Percentiles rank a stretch among this genome's conserved stretches.
These are phyloP conservation scores for Cyberlindnera mycetangii DNA, from an alignment of 805 yeast species.

Conservation along the genomic window DNA sequence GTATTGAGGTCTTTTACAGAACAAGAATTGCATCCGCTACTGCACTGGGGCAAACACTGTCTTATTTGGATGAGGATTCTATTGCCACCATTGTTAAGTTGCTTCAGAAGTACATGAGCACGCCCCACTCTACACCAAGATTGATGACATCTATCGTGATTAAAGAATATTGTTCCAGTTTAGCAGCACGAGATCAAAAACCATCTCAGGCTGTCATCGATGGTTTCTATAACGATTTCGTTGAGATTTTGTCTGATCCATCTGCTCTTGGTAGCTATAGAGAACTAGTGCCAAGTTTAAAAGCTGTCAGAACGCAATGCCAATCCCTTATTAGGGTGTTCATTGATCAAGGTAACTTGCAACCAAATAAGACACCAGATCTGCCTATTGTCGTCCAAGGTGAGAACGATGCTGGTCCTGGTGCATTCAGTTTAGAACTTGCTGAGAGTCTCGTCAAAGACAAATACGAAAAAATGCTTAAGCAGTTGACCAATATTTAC, in stretches of 20 bases:
- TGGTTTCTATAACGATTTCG: conserved; percentile 28
- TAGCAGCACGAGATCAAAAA: conserved; percentile 17
- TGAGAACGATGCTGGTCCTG: conserved; percentile 90
- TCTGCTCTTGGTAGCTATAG: conserved; percentile 57
- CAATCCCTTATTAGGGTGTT: conserved; percentile 77
- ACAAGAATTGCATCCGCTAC: conserved; percentile 74
- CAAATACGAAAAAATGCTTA: conserved; percentile 62
- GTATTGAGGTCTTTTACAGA: conserved; percentile 66
- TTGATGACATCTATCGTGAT: conserved; percentile 65
- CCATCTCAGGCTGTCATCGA: conserved; percentile 30
- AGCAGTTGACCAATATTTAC: conserved; percentile 60
- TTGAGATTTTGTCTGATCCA: conserved; percentile 40
- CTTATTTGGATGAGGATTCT: conserved; percentile 43
- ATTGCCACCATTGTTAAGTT: conserved; percentile 37
- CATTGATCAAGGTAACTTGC: conserved; percentile 69
- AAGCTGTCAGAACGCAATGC: conserved; percentile 84
- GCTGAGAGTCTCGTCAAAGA: conserved; percentile 70
- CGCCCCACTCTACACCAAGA: conserved; percentile 68
- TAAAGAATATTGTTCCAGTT: conserved; percentile 56
- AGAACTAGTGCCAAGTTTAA: conserved; percentile 83
- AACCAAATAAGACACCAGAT: conserved; percentile 70
- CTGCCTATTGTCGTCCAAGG: conserved; percentile 91
- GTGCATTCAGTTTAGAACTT: conserved; percentile 77
- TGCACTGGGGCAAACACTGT: conserved; percentile 68
- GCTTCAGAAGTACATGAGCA: conserved; percentile 25